Evolutionary conservation across 2,329 filamentous ascomycete genomes (phyloP).

Genomic region (Metarhizium anisopliae): DNA sequence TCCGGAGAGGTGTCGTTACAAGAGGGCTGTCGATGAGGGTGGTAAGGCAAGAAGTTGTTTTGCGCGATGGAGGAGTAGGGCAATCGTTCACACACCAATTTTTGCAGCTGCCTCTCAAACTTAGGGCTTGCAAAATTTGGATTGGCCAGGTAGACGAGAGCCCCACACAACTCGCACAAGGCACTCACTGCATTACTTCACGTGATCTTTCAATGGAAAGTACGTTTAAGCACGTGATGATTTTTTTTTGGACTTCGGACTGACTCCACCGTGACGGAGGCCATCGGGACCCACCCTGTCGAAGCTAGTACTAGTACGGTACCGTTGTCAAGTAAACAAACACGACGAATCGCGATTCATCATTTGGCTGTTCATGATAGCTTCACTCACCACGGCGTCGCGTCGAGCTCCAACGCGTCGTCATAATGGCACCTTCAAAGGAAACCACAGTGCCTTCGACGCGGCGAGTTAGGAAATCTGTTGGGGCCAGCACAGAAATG

Average conservation of each 20-base stretch:
- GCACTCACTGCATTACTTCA: slow-evolving; percentile 6
- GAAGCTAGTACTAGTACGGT: slow-evolving; percentile 6
- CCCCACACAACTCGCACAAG: slow-evolving; percentile 2
- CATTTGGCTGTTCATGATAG: background rate
- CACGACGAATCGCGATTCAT: slow-evolving; percentile 20
- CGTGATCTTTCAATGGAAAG: slow-evolving; percentile 14
- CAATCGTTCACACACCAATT: slow-evolving; percentile 24
- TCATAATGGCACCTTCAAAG: slow-evolving; percentile 21
- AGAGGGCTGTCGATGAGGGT: slow-evolving; percentile 29
- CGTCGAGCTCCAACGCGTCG: slow-evolving; percentile 12
- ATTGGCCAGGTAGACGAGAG: slow-evolving; percentile 22
- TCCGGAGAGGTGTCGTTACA: slow-evolving; percentile 28
- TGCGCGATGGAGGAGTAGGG: slow-evolving; percentile 30
- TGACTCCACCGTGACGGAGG: no score
- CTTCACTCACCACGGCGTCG: slow-evolving; percentile 7
- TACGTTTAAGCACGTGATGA: no score
- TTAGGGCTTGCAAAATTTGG: slow-evolving; percentile 34
- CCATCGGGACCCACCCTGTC: background rate
- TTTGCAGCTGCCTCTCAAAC: slow-evolving; percentile 21
- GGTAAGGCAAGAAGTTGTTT: slow-evolving; percentile 25
- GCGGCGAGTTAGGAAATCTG: slow-evolving; percentile 61
- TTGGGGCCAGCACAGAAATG: slow-evolving; percentile 47
- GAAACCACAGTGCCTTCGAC: slow-evolving; percentile 45
- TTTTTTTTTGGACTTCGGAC: no score
- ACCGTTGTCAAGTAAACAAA: slow-evolving; percentile 29